Evolutionary conservation across 352 stramenopile genomes (phyloP).

Genomic region (Pythium chondricola): DNA sequence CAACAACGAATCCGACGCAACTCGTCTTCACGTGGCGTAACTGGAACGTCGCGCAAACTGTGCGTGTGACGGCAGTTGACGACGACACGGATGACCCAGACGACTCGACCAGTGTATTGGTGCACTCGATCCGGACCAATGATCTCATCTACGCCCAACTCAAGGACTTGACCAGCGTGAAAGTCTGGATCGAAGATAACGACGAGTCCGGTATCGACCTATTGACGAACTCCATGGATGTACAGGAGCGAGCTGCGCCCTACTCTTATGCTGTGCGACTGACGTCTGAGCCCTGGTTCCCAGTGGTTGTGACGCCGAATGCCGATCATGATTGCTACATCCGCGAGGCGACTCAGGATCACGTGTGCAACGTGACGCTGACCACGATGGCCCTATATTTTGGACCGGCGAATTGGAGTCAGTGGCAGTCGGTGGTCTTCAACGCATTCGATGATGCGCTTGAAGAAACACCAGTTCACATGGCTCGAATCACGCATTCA

Average conservation of each 20-base stretch:
- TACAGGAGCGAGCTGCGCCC: conserved; percentile 25
- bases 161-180: conserved; percentile 32
- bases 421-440: conserved; percentile 51
- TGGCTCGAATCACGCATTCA: conserved; percentile 40
- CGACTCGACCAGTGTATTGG: conserved; percentile 41
- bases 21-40: conserved; percentile 63
- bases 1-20: conserved; percentile 19
- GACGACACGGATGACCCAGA: conserved; percentile 45
- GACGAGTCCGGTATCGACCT: conserved; percentile 56
- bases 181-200: conserved; percentile 53
- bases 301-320: conserved; percentile 43
- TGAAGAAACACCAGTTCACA: conserved; percentile 42
- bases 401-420: conserved; percentile 52
- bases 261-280: conserved; percentile 46
- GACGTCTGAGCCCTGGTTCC: conserved; percentile 57
- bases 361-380: conserved; percentile 56
- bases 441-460: conserved; percentile 59
- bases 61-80: conserved; percentile 50
- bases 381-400: conserved; percentile 43
- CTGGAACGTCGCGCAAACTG: conserved; percentile 54
- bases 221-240: conserved; percentile 29
- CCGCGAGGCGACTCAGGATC: conserved; percentile 17
- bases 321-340: conserved; percentile 47
- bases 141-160: conserved; percentile 60
- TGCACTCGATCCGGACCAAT: conserved; percentile 51